Evolutionary conservation across 768 basidiomycete species (phyloP), one percentile per base, ranked within the genome.

Genomic region (Suillus discolor): DNA sequence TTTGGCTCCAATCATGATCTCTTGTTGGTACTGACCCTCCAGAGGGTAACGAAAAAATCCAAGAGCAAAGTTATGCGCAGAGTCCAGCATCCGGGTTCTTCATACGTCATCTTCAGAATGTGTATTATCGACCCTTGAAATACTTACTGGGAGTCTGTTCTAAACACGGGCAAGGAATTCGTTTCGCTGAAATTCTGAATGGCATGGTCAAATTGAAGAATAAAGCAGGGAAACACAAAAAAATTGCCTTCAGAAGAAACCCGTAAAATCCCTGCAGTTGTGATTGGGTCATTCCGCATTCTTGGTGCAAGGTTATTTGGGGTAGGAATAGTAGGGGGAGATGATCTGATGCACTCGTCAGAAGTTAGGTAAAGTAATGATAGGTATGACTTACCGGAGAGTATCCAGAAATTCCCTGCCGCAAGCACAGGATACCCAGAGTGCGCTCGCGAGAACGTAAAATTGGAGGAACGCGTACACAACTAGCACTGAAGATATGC

Each of bases 391-490:
- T 54, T 66, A 92, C 92, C 80, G 92, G 88, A 53, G 87, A 82
- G 73, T 93, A 94, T 9, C 90, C 91, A 36, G 89, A 85, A 31
- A 86, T 77, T 34, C 77, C 75, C 62, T 78, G 75, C 76, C 75
- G 78, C 53, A 77, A 54, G 38, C 72, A 67, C 42, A 93, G 65
- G 16, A 93, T 80, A 8, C 84, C 85, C 9, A 93, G 76, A 1
- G 85, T 81, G 57, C 88, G 83, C 70, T 91, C 88, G 13, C 89
- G 83, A 71, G 89, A 90, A 15, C 77, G 76, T 64, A 86, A 83
- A 63, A 88, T 84, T 1, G 88, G 89, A n/a, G 91, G 78, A 73
- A 94, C 3, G 90, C 89, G 71, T 89, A 89, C 41, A 90, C 89
- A 2, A 87, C 87, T 15, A 94, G 76, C 15, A 92, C 86, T 61